phyloP scores from a whole-genome alignment of 1,284 basidiomycete genomes.

The Apiotrichum sp. region DNA sequence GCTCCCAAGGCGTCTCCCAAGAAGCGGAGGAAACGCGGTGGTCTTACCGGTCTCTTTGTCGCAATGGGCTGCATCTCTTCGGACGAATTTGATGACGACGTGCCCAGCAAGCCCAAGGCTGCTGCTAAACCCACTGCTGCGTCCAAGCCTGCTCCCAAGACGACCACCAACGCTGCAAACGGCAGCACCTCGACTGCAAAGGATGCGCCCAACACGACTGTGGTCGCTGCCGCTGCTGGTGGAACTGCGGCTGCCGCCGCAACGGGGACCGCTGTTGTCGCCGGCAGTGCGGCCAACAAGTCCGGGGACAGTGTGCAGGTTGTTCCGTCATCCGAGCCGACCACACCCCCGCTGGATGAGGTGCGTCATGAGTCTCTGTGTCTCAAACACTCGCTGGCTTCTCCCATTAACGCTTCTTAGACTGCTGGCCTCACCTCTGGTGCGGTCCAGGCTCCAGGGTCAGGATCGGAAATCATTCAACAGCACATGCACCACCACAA shows the following conservation, averaged over 20 bases:
- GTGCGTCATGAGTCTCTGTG: slow-evolving; percentile 17
- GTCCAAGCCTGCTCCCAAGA: slow-evolving; percentile 3
- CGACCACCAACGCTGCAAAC: neutral
- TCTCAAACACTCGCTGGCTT: neutral
- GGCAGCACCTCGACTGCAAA: neutral
- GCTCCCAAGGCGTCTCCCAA: slow-evolving; percentile 11
- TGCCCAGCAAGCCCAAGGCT: slow-evolving; percentile 5
- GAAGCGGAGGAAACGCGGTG: slow-evolving; percentile 40
- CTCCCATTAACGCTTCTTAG: slow-evolving; percentile 38
- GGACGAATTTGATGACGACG: slow-evolving; percentile 39
- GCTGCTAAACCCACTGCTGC: neutral
- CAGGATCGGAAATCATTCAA: slow-evolving; percentile 48
- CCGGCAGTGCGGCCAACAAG: neutral
- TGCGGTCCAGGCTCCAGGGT: slow-evolving; percentile 65
- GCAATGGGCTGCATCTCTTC: slow-evolving; percentile 40
- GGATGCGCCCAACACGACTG: neutral
- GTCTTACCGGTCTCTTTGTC: slow-evolving; percentile 33
- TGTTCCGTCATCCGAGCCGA: slow-evolving; percentile 30
- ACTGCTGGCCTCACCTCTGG: slow-evolving; percentile 63
- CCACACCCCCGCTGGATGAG: slow-evolving; percentile 36
- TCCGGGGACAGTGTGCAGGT: slow-evolving; percentile 10
- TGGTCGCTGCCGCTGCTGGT: neutral
- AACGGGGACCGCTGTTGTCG: neutral
- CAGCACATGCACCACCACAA: slow-evolving; percentile 25
- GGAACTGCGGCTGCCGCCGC: neutral